These are phyloP conservation scores for Magnaporthiopsis incrustans DNA, from an alignment of 2,329 filamentous ascomycete species.

Conservation along the genomic window DNA sequence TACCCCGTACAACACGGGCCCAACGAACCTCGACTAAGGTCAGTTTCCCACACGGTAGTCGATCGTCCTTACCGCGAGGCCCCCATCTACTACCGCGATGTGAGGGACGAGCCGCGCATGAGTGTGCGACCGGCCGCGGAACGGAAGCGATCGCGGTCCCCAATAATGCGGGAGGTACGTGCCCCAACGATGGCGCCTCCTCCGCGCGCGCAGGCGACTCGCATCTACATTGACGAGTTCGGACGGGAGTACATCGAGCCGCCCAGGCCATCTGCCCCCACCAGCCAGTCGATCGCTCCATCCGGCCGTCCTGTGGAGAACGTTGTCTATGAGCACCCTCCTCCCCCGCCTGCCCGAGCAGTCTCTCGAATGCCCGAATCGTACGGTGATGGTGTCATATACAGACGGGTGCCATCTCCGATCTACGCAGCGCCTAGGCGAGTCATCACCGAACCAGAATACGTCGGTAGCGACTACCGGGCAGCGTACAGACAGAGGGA, in stretches of 20 bases:
- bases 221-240: slow-evolving; percentile 74
- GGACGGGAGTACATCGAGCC: slow-evolving; percentile 70
- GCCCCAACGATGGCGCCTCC: slow-evolving; percentile 42
- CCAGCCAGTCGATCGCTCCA: slow-evolving; percentile 47
- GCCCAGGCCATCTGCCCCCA: slow-evolving; percentile 25
- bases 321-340: slow-evolving; percentile 55
- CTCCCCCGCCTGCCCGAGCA: slow-evolving; percentile 35
- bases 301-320: slow-evolving; percentile 23
- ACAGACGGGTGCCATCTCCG: slow-evolving; percentile 40
- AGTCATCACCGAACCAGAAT: slow-evolving; percentile 56
- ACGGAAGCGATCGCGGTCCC: slow-evolving; percentile 40
- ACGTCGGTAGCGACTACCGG: slow-evolving; percentile 41
- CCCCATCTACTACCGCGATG: slow-evolving; percentile 35
- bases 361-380: slow-evolving; percentile 41
- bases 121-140: slow-evolving; percentile 41
- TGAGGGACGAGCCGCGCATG: slow-evolving; percentile 33
- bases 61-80: slow-evolving; percentile 33
- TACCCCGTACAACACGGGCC: slow-evolving; percentile 29
- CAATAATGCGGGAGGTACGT: slow-evolving; percentile 33
- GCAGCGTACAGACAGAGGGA: slow-evolving; percentile 47
- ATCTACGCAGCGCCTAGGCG: slow-evolving; percentile 40
- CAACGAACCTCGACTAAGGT: slow-evolving; percentile 29
- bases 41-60: slow-evolving; percentile 33
- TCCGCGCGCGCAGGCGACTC: slow-evolving; percentile 43
- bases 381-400: slow-evolving; percentile 42